Percentiles rank a stretch among this genome's conserved stretches.
These are phyloP conservation scores for Suaeda aralocaspica DNA, from an alignment of 148 eudicot genomes.

Conservation along the genomic window DNA sequence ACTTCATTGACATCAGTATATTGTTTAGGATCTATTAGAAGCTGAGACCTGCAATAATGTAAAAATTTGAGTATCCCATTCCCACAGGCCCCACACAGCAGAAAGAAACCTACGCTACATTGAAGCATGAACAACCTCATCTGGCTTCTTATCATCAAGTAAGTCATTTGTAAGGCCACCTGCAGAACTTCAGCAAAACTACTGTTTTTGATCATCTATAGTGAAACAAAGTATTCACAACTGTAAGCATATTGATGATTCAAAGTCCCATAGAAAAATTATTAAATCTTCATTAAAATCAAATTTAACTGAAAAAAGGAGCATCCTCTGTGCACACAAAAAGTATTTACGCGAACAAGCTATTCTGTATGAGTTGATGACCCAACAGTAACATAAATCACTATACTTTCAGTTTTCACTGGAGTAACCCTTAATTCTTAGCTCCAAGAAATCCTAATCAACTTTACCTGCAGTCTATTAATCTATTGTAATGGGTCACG, in stretches of 20 bases:
- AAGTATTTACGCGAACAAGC: not conserved
- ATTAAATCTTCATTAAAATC: not conserved
- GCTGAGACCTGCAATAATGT: not conserved
- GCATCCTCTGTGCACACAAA: too few species aligned
- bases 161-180: constrained; percentile 89
- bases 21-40: not conserved
- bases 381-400: not conserved
- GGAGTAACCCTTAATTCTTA: not conserved
- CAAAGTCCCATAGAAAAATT: not conserved
- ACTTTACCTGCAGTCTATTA: too few species aligned
- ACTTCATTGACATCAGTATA: not conserved
- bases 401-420: not conserved
- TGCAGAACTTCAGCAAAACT: constrained; percentile 75
- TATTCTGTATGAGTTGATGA: not conserved
- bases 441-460: not conserved
- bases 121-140: constrained; percentile 53
- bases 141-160: constrained; percentile 80
- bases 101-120: not conserved
- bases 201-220: constrained; percentile 51
- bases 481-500: not conserved
- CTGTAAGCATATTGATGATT: not conserved
- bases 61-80: not conserved
- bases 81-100: not conserved
- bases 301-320: not conserved
- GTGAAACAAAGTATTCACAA: constrained; percentile 21